phyloP scores from a whole-genome alignment of 306 rosid genomes.

The Ammopiptanthus mongolicus region DNA sequence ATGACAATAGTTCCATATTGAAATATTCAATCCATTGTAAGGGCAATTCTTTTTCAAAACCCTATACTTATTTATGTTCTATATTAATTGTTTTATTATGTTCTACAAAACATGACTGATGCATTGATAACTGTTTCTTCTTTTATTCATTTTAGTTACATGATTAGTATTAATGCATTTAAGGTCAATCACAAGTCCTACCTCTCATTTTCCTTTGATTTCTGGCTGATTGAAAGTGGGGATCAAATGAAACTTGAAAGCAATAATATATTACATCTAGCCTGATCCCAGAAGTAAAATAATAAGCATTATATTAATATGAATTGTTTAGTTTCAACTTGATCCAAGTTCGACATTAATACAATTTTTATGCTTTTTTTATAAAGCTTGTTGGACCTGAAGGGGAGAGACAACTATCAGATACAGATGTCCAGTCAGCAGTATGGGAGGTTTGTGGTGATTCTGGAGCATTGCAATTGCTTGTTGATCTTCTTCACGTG shows the following conservation, averaged over 20 bases:
- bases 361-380: slow-evolving; percentile 19
- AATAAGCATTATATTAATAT: neutral
- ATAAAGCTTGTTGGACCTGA: slow-evolving; percentile 68
- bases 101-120: neutral
- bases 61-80: neutral
- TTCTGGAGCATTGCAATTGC: slow-evolving; percentile 88
- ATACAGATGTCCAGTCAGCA: slow-evolving; percentile 77
- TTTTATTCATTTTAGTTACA: neutral
- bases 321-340: neutral
- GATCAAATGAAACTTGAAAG: neutral
- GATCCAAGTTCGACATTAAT: neutral
- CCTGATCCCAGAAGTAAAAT: neutral
- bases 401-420: slow-evolving; percentile 60
- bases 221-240: neutral
- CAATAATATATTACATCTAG: neutral
- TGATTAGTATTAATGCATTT: neutral
- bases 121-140: neutral
- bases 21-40: neutral
- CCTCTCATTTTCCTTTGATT: neutral
- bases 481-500: slow-evolving; percentile 81
- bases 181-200: neutral
- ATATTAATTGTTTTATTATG: neutral
- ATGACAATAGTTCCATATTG: neutral
- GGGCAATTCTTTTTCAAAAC: neutral
- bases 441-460: slow-evolving; percentile 97